A percentile compares a stretch with the other conserved stretches of the same genome.
Evolutionary conservation across 495 filamentous ascomycete species (phyloP).

Genomic region (Aspergillus panamensis): DNA sequence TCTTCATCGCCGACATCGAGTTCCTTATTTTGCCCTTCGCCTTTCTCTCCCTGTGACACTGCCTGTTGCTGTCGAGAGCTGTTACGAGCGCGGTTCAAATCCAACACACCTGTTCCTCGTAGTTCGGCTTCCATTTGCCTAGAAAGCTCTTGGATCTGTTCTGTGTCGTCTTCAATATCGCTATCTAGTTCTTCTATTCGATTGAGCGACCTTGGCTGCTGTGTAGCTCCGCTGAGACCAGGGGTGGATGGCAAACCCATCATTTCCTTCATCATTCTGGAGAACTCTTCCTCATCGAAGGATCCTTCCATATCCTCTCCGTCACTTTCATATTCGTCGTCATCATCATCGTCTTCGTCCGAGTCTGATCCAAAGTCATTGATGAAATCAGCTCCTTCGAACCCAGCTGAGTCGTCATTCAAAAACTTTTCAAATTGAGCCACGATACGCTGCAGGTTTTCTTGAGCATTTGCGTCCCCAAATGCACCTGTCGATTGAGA

Average conservation of each 20-base stretch:
- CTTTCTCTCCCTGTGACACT: conserved; percentile 14
- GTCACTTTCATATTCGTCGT: conserved; percentile 50
- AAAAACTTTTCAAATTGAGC: conserved; percentile 89
- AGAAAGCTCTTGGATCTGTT: conserved; percentile 69
- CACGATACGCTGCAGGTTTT: conserved; percentile 84
- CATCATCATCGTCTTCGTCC: conserved; percentile 59
- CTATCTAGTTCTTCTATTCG: conserved; percentile 47
- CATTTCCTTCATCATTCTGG: conserved; percentile 89
- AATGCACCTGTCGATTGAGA: conserved; percentile 47
- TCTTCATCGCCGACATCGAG: conserved; percentile 54
- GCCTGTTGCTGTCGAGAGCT: conserved; percentile 20
- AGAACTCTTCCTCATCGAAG: conserved; percentile 83
- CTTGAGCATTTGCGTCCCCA: conserved; percentile 75
- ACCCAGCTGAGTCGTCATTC: conserved; percentile 76
- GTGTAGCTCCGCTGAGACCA: conserved; percentile 24
- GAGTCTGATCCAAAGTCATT: conserved; percentile 59
- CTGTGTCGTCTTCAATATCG: conserved; percentile 56
- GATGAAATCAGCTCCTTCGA: conserved; percentile 70
- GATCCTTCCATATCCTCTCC: conserved; percentile 73
- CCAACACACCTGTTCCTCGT: conserved; percentile 67
- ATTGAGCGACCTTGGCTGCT: conserved; percentile 27
- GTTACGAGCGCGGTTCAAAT: conserved; percentile 49
- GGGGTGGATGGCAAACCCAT: conserved; percentile 67
- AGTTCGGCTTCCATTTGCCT: conserved; percentile 80
- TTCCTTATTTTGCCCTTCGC: conserved; percentile 18